phyloP scores from a whole-genome alignment of 2,329 filamentous ascomycete genomes.

The Claviceps africana region DNA sequence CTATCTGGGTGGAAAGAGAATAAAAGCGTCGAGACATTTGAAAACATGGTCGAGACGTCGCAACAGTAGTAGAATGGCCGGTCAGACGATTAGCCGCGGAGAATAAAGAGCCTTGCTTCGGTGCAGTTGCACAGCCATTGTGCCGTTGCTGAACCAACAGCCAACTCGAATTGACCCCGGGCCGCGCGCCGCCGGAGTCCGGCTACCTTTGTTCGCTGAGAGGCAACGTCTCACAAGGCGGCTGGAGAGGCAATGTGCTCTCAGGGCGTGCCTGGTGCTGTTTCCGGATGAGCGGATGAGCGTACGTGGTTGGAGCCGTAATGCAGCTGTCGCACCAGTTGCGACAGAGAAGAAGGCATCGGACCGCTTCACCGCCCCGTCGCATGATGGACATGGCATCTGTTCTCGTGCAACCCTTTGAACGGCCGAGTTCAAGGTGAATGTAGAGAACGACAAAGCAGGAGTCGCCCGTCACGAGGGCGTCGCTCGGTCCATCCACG shows the following conservation, averaged over 20 bases:
- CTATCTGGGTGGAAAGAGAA: no score
- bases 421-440: no score
- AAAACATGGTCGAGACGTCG: no score
- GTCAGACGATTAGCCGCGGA: background rate
- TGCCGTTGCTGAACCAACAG: no score
- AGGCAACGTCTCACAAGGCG: background rate
- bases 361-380: constrained; percentile 1
- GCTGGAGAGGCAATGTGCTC: background rate
- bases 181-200: no score
- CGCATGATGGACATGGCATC: background rate
- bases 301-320: background rate
- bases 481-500: background rate
- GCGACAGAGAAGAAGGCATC: background rate
- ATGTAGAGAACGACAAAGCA: background rate
- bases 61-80: no score
- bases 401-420: background rate
- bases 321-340: background rate
- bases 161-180: no score
- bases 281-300: background rate
- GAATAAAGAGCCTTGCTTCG: background rate
- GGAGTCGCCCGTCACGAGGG: background rate
- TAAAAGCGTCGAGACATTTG: no score
- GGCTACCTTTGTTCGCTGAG: no score
- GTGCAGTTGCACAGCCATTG: no score
- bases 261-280: background rate